These are phyloP conservation scores for Trichoderma polysporum DNA, from an alignment of 2,329 filamentous ascomycete species.

Conservation along the genomic window DNA sequence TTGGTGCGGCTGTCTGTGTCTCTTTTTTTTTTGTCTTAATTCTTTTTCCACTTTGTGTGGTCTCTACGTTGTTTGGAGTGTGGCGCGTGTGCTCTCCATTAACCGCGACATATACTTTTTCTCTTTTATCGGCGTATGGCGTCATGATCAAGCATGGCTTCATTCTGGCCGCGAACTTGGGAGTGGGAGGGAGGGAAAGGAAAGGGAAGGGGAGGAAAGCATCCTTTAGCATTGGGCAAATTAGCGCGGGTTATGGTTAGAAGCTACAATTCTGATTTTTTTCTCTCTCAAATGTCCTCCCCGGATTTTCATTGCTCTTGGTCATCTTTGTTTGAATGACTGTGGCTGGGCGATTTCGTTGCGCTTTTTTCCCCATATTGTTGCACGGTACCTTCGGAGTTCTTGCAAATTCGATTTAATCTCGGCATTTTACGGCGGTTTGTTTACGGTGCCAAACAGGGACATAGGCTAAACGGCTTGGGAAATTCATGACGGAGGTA, in stretches of 20 bases:
- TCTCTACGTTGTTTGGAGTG: not conserved
- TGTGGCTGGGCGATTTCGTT: not conserved
- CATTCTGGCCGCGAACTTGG: conserved; percentile 1
- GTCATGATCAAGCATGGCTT: conserved; percentile 16
- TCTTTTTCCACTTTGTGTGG: not conserved
- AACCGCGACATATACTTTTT: conserved; percentile 4
- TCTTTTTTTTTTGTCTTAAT: not conserved
- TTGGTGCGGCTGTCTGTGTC: not conserved
- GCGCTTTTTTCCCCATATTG: not conserved
- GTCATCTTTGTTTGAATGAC: not conserved
- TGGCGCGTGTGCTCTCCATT: not conserved
- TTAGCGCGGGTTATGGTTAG: conserved; percentile 18
- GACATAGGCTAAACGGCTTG: not conserved
- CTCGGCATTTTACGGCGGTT: not conserved
- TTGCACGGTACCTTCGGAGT: not conserved
- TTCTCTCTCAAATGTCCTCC: not conserved
- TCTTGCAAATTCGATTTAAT: not conserved
- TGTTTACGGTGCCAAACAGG: not conserved
- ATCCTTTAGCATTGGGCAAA: conserved; percentile 17
- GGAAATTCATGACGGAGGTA: not conserved
- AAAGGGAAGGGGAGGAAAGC: not conserved
- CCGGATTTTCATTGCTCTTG: not conserved
- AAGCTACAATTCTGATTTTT: conserved; percentile 13
- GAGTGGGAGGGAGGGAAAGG: not conserved
- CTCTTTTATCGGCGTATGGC: conserved; percentile 16